These are phyloP conservation scores for Erucastrum elatum DNA, from an alignment of 345 rosid genomes.

Conservation along the genomic window DNA sequence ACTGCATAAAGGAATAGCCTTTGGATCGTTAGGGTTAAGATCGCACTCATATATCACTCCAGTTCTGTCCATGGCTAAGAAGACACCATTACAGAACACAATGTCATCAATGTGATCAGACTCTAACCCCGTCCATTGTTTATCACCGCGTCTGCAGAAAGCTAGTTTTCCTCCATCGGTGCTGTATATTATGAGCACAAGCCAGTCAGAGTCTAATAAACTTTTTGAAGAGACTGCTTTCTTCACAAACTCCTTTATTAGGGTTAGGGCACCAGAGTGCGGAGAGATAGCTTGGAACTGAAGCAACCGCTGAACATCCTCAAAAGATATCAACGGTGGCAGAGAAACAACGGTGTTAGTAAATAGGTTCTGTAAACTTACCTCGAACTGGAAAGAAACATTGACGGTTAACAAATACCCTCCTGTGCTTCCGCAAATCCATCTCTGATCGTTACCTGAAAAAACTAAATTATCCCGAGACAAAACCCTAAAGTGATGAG, in stretches of 20 bases:
- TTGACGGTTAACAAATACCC: conserved; percentile 19
- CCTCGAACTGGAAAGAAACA: conserved; percentile 23
- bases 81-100: conserved; percentile 32
- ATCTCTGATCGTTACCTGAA: background rate
- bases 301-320: conserved; percentile 26
- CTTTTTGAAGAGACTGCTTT: conserved; percentile 22
- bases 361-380: conserved; percentile 6
- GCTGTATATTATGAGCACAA: conserved; percentile 24
- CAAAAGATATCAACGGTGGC: conserved; percentile 26
- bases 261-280: conserved; percentile 1
- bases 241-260: conserved; percentile 25
- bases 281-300: conserved; percentile 3
- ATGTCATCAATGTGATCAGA: conserved; percentile 14
- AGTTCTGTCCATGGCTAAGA: conserved; percentile 23
- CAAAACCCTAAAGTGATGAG: background rate
- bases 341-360: conserved; percentile 10
- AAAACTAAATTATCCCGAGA: background rate
- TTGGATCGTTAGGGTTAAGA: background rate
- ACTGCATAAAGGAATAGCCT: conserved; percentile 6
- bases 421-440: conserved; percentile 25
- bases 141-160: conserved; percentile 31
- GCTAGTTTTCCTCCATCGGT: conserved; percentile 26
- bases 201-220: conserved; percentile 23
- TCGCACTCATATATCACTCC: conserved; percentile 6
- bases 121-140: conserved; percentile 25